Conservation (phyloP, 2,329 filamentous ascomycete species). For the Rugonectria rugulosa region DNA sequence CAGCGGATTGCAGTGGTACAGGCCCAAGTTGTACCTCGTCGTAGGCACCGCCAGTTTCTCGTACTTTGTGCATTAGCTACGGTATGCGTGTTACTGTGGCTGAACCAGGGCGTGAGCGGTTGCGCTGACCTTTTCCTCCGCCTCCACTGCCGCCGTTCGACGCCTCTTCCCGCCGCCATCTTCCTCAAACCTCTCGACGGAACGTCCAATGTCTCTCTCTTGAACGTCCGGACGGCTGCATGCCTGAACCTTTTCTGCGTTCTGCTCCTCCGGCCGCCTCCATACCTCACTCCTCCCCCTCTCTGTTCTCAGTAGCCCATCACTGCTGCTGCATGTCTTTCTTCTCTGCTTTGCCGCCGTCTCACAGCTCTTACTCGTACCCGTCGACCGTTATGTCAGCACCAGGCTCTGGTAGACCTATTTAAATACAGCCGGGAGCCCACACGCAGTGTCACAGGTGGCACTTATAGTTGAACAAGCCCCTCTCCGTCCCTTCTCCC, state of each 20-base stretch:
- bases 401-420: neutral
- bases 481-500: neutral
- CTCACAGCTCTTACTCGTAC: neutral
- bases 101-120: neutral
- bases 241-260: neutral
- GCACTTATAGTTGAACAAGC: neutral
- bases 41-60: too few relatives aligned
- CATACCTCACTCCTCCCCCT: neutral
- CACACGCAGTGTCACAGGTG: neutral
- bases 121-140: too few relatives aligned
- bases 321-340: neutral
- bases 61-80: neutral
- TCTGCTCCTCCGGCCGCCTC: neutral
- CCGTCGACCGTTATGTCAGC: neutral
- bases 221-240: neutral
- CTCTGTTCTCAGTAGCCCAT: neutral
- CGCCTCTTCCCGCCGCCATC: neutral
- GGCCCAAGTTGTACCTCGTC: neutral
- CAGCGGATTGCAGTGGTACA: neutral
- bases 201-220: too few relatives aligned
- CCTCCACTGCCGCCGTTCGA: neutral
- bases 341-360: neutral
- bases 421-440: neutral
- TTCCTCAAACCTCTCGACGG: neutral
- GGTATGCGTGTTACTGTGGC: neutral